These are phyloP conservation scores for Metschnikowia drakensbergensis DNA, from an alignment of 805 yeast species.

Conservation along the genomic window DNA sequence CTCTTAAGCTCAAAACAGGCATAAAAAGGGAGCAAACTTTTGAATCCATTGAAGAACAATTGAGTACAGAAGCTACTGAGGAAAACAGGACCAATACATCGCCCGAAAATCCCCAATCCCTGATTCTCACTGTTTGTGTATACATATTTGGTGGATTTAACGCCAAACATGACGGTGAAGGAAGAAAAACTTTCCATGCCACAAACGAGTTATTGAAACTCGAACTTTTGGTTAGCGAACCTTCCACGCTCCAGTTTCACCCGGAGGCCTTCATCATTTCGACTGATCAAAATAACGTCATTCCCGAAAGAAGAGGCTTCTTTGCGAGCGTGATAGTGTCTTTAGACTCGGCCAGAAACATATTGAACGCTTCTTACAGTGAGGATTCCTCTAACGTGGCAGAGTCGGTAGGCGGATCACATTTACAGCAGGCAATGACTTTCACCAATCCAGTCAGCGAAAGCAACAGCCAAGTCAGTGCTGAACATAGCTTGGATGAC, in stretches of 20 bases:
- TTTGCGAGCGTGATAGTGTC: conserved; percentile 32
- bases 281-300: conserved; percentile 9
- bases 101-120: conserved; percentile 14
- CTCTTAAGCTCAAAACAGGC: neutral
- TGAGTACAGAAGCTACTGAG: neutral
- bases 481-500: conserved; percentile 22
- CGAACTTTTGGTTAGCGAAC: conserved; percentile 27
- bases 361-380: neutral
- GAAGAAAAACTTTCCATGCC: conserved; percentile 24
- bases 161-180: conserved; percentile 11
- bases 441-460: neutral
- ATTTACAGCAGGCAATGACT: neutral
- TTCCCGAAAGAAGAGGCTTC: conserved; percentile 40
- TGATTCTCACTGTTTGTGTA: conserved; percentile 24
- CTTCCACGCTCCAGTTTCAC: conserved; percentile 15
- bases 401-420: neutral
- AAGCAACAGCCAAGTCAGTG: conserved; percentile 1
- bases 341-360: neutral
- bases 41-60: neutral
- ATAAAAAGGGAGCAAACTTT: conserved; percentile 1
- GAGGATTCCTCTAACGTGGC: neutral
- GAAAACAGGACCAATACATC: conserved; percentile 8
- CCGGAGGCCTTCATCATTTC: conserved; percentile 20
- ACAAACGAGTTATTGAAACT: conserved; percentile 33
- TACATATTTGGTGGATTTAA: conserved; percentile 41